Evolutionary conservation across 139 green algal species (phyloP).

Genomic region (Chlamydomonas incerta): DNA sequence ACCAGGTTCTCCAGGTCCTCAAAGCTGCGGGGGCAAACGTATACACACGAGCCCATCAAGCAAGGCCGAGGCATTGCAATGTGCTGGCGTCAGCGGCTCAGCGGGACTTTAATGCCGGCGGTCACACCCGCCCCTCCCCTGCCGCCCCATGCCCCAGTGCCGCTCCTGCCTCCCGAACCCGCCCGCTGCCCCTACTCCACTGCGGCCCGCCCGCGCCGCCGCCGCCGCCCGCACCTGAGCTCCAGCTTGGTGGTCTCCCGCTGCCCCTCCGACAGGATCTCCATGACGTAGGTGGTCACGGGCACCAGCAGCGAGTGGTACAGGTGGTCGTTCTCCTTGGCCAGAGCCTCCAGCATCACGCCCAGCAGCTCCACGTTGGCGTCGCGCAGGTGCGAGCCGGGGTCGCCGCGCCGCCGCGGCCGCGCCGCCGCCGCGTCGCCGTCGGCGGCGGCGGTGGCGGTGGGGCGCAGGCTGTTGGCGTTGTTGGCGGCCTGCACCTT

Average conservation of each 20-base stretch:
- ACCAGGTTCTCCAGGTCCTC: constrained; percentile 86
- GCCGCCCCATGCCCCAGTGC: too few species aligned
- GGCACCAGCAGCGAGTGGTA: constrained; percentile 75
- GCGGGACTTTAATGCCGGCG: too few species aligned
- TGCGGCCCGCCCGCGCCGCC: too few species aligned
- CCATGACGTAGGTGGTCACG: constrained; percentile 76
- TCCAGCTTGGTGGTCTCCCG: constrained; percentile 64
- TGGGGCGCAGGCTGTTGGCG: constrained; percentile 30
- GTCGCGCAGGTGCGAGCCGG: constrained; percentile 61
- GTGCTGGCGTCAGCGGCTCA: too few species aligned
- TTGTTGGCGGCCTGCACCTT: constrained; percentile 56
- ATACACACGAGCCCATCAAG: too few species aligned
- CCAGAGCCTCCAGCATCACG: constrained; percentile 77
- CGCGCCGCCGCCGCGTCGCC: neutral
- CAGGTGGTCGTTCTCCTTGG: constrained; percentile 85
- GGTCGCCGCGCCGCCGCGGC: constrained; percentile 27
- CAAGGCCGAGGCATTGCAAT: too few species aligned
- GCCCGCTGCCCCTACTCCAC: too few species aligned
- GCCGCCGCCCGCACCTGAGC: constrained; percentile 6
- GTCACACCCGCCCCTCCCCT: too few species aligned
- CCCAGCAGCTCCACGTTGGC: constrained; percentile 82
- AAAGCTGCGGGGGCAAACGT: constrained; percentile 61
- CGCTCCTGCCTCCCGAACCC: too few species aligned
- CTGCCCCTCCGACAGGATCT: constrained; percentile 68
- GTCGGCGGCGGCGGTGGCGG: neutral